Base-by-base conservation (phyloP, 176 grass and related monocot genomes). In the Otatea glauca region DNA sequence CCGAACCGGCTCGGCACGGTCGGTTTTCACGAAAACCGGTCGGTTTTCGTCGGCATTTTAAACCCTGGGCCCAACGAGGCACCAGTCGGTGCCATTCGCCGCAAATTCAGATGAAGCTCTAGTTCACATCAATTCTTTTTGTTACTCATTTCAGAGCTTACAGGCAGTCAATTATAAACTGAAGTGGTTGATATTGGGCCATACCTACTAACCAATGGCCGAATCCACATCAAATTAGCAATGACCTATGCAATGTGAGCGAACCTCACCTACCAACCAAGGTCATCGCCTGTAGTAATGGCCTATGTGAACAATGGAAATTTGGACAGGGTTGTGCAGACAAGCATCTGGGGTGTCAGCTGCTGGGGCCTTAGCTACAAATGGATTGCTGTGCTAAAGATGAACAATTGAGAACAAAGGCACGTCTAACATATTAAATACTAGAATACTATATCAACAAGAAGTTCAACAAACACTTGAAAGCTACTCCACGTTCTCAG, bases 391-490 rank as follows among this genome's bases (percentile, higher is more conserved):
- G 9, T 13, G 8, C 23, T 45, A 56, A 70, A 64, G n/a, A 84
- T 70, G 43, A 48, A 43, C n/a, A 74, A 21, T 16, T 21, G 42
- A 27, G 10, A 68, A 76, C 20, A 81, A 43, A 62, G 59, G 14
- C 62, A 58, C 9, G 41, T 23, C 24, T 7, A 41, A 32, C 29
- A 73, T 55, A 5, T 80, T 9, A 27, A 35, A 79, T 74, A 27
- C 3, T 37, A 32, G 29, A 42, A 70, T 70, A 43, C 21, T 35
- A 13, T 24, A 27, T 70, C 34, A 4, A 17, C 51, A 83, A 17
- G 18, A 70, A 39, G 18, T 83, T 78, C 45, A 72, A 64, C 56
- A 38, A 62, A 5, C 25, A 25, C 71, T 81, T 89, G 34, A 39
- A 81, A 59, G 39, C 29, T 64, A 81, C 29, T 70, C 11, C 51